Percentiles rank a stretch among this genome's conserved stretches.
Evolutionary conservation across 192 early-diverging fungal genomes (phyloP).

Genomic region (Dispira parvispora): DNA sequence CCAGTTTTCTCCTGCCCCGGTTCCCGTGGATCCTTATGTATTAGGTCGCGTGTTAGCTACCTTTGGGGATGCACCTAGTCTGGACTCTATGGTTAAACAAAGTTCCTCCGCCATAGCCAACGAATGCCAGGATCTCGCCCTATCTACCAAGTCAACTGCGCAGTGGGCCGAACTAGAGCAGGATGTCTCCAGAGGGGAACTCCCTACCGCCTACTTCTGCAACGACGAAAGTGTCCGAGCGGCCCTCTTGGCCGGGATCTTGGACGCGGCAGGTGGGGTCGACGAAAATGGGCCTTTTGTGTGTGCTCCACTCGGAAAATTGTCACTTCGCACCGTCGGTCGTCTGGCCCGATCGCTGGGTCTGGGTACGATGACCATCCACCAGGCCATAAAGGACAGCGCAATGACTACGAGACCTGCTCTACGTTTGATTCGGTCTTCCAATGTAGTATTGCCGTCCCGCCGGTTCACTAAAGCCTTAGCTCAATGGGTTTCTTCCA

Average conservation of each 20-base stretch:
- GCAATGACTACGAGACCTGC: too few species aligned
- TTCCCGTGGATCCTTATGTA: slow-evolving; percentile 4
- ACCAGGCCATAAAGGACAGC: too few species aligned
- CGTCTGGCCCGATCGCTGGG: background rate
- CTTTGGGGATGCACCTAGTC: too few species aligned
- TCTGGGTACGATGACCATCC: background rate
- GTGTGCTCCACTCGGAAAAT: too few species aligned
- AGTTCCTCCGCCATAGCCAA: too few species aligned
- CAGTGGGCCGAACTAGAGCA: too few species aligned
- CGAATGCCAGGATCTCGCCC: too few species aligned
- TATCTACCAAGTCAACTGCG: too few species aligned
- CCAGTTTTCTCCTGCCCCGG: background rate
- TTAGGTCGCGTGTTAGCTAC: background rate
- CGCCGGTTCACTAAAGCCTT: too few species aligned
- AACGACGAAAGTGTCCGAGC: background rate
- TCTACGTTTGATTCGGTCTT: too few species aligned
- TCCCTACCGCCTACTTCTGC: background rate
- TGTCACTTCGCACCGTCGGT: background rate
- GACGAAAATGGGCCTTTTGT: background rate
- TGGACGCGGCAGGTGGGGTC: slow-evolving; percentile 1
- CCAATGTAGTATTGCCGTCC: too few species aligned
- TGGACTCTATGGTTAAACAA: too few species aligned
- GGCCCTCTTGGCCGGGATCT: slow-evolving; percentile 7
- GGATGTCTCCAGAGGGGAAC: background rate
- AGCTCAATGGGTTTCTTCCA: background rate